Evolutionary conservation across 129 eudicot species (phyloP).

Genomic region (Ambrosia artemisiifolia): DNA sequence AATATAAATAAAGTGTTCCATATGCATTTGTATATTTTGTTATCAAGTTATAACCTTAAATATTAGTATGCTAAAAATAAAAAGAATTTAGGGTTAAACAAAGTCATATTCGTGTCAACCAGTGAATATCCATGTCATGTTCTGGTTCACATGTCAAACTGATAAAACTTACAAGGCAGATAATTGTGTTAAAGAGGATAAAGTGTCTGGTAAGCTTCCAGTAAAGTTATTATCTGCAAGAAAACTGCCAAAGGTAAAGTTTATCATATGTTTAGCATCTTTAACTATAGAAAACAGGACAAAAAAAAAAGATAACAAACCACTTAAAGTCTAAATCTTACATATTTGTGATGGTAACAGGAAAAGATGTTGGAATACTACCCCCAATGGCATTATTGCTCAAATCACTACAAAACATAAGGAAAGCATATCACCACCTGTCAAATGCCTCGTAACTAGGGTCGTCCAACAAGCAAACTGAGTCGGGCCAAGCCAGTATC

Average conservation of each 20-base stretch:
- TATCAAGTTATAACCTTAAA: no score
- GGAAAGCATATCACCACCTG: neutral
- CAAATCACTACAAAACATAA: slow-evolving; percentile 49
- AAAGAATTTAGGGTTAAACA: no score
- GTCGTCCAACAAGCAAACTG: no score
- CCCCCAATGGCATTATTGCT: slow-evolving; percentile 81
- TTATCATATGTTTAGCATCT: slow-evolving; percentile 37
- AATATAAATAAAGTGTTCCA: no score
- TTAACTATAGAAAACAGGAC: neutral
- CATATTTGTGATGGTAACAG: slow-evolving; percentile 59
- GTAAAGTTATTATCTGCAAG: slow-evolving; percentile 88
- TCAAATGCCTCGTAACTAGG: neutral
- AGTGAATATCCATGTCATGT: no score
- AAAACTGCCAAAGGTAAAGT: slow-evolving; percentile 84
- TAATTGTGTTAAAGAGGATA: slow-evolving; percentile 55
- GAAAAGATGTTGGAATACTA: slow-evolving; percentile 64
- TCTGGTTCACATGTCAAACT: no score
- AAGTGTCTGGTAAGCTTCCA: slow-evolving; percentile 73
- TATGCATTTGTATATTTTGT: no score
- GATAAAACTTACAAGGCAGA: slow-evolving; percentile 63
- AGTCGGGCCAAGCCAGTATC: neutral
- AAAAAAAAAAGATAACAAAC: neutral
- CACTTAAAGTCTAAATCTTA: slow-evolving; percentile 36
- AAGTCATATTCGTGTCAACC: no score
- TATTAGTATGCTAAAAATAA: no score